Evolutionary conservation across 306 rosid species (phyloP), one percentile per base, ranked within the genome.

Genomic region (Astragalus glycyphyllos): DNA sequence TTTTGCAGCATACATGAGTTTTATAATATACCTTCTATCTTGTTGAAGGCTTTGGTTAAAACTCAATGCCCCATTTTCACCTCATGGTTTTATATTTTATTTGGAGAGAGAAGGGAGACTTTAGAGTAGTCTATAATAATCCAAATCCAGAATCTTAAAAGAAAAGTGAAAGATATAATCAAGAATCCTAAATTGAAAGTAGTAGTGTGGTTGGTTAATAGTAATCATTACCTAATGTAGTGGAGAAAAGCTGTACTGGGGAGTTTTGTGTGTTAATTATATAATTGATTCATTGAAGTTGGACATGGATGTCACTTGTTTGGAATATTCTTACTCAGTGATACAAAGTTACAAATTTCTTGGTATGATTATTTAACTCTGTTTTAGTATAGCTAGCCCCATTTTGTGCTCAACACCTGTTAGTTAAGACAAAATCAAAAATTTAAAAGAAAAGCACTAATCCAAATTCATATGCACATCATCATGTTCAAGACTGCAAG

Each of bases 201-300:
- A 48, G 40, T 8, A 78, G 13, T 58, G 71, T 59, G 65, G 72
- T 51, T 70, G 80, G 72, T 81, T 82, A 74, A 71, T 74, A 34
- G 74, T 56, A 77, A 80, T 79, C 79, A 78, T 76, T 26, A 80
- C 81, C 41, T 73, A 86, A 78, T 69, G 54, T 75, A 62, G 85
- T 84, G 85, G 79, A 73, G 76, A 80, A 75, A 82, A 88, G 84
- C 78, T 82, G 78, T 73, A 59, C 11, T 44, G 20, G 61, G 9
- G 20, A 58, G 23, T 66, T 11, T 71, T 79, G 59, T 37, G 31
- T 69, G 40, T 23, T 53, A 72, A 62, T 57, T 20, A 48, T 66
- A 10, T 48, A 31, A 81, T 50, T 79, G 65, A 61, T 77, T 68
- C 65, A 68, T 84, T 70, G 68, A 81, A 80, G 62, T 55, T 68